These are phyloP conservation scores for Lentithecium fluviatile DNA, from an alignment of 495 filamentous ascomycete species.

Conservation along the genomic window DNA sequence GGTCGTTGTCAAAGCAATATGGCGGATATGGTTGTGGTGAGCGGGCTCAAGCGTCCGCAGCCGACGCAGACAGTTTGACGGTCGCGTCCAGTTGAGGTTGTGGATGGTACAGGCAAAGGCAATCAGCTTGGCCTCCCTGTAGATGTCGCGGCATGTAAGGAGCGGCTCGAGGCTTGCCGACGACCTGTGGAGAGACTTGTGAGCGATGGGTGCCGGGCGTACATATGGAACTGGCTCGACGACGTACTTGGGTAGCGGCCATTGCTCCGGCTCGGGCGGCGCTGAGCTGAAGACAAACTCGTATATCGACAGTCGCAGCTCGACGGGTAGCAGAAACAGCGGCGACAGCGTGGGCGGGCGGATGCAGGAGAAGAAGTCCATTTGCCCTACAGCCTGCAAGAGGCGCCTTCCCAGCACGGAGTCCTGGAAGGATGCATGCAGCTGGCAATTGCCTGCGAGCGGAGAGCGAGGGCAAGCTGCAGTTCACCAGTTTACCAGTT, in stretches of 20 bases:
- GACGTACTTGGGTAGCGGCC: neutral
- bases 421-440: too few species aligned
- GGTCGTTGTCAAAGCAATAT: neutral
- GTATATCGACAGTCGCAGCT: slow-evolving; percentile 2
- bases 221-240: too few species aligned
- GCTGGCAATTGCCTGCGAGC: too few species aligned
- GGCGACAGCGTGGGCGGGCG: neutral
- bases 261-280: neutral
- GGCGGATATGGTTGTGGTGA: neutral
- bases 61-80: neutral
- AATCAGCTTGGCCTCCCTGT: slow-evolving; percentile 11
- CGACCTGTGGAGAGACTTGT: neutral
- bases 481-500: too few species aligned
- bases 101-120: slow-evolving; percentile 19
- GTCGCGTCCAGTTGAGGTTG: slow-evolving; percentile 4
- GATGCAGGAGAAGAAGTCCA: neutral
- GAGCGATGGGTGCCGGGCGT: too few species aligned
- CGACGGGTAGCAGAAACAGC: neutral
- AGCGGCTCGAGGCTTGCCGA: slow-evolving; percentile 7
- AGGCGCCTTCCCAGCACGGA: too few species aligned
- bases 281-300: neutral
- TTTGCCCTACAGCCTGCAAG: neutral
- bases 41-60: slow-evolving; percentile 6
- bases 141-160: slow-evolving; percentile 15
- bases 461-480: too few species aligned